Evolutionary conservation across 441 rosid species (phyloP), one percentile per base, ranked within the genome.

Genomic region (Corymbia citriodora): DNA sequence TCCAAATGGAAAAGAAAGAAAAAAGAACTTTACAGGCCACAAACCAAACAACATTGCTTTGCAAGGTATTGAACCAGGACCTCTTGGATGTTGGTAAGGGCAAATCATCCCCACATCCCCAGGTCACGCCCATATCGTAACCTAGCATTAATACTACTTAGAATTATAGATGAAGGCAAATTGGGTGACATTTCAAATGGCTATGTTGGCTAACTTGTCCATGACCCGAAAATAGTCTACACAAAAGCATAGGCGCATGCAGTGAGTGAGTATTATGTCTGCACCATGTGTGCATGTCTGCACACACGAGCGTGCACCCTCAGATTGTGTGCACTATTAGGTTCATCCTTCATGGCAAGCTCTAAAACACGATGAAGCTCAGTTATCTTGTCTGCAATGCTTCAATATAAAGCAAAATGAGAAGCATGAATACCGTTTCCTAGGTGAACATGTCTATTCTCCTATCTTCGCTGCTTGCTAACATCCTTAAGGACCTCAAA

Each of bases 251-350:
- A 12, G 45, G 85, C 11, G 3, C 7, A 79, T 79, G 85, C 49
- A 27, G 85, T 45, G 53, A 23, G 85, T 45, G n/a, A 49, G 53
- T 13, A 15, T 12, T 45, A 15, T 79, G 53, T 45, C 10, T 8
- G 29, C 0, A n/a, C 7, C 3, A 40, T 14, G 52, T 13, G n/a
- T 4, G 53, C n/a, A 13, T 7, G 85, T 27, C 85, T 79, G 3
- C 0, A 5, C 3, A 1, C 0, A 40, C 6, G 0, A 13, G 27
- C 17, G 4, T 0, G 7, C 52, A 79, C 52, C 85, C n/a, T 23
- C 85, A 45, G 53, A 45, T 48, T 79, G 18, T 7, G n/a, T 21
- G 52, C 10, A 79, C 85, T 6, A 40, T 79, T 40, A 45, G 17
- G 52, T 79, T 45, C 85, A 45, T 45, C 85, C n/a, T 45, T 79